Conservation (phyloP, 225 moss, liverwort and hornwort genomes). For the Bryoerythrophyllum caledonicum region DNA sequence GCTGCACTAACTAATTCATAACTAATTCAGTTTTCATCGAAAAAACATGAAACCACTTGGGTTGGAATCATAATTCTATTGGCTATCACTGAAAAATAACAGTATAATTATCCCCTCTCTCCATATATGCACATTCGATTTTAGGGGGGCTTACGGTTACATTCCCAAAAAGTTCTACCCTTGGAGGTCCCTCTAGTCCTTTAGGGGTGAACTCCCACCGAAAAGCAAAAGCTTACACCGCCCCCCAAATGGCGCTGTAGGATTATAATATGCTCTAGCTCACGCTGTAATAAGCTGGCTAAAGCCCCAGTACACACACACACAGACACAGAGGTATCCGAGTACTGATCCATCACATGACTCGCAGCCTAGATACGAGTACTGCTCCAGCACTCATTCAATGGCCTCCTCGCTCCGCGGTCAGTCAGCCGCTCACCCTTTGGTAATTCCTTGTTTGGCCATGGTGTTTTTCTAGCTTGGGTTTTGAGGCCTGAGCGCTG, state of each 20-base stretch:
- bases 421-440: background rate
- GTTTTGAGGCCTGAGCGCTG: conserved; percentile 9
- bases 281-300: background rate
- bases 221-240: background rate
- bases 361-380: background rate
- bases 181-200: no score
- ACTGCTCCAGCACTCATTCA: background rate
- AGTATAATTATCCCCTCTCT: no score
- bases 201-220: no score
- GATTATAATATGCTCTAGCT: background rate
- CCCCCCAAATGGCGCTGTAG: conserved; percentile 4
- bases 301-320: background rate
- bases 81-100: no score
- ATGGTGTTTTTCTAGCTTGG: background rate
- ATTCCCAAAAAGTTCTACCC: no score
- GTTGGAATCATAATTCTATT: no score
- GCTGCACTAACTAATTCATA: no score
- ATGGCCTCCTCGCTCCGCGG: background rate
- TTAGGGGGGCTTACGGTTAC: no score
- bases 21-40: no score
- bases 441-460: background rate
- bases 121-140: no score
- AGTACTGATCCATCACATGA: no score
- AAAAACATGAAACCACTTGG: no score
- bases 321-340: background rate